phyloP scores from a whole-genome alignment of 371 early-diverging fungal genomes.

The Mortierella sp. region DNA sequence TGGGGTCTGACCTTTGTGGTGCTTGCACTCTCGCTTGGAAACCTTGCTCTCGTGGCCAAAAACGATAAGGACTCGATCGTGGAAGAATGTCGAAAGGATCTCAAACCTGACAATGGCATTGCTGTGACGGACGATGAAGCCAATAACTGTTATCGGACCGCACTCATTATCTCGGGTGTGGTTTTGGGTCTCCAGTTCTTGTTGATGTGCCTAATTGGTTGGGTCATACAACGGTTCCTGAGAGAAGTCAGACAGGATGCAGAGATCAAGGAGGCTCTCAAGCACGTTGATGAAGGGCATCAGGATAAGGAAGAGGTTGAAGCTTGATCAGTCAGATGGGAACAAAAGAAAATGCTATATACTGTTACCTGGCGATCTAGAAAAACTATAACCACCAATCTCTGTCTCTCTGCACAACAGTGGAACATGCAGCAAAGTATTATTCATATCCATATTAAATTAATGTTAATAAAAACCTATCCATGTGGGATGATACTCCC shows the following conservation, averaged over 20 bases:
- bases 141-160: slow-evolving; percentile 23
- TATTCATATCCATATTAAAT: too few species aligned
- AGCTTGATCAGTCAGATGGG: not conserved
- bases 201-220: slow-evolving; percentile 41
- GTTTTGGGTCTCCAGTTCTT: slow-evolving; percentile 43
- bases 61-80: slow-evolving; percentile 25
- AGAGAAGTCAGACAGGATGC: slow-evolving; percentile 43
- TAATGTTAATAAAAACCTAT: too few species aligned
- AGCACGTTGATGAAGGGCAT: slow-evolving; percentile 38
- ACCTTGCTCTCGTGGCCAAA: slow-evolving; percentile 16
- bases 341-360: too few species aligned
- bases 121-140: slow-evolving; percentile 15
- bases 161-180: slow-evolving; percentile 38
- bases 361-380: not conserved
- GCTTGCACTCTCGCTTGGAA: slow-evolving; percentile 38
- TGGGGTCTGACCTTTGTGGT: slow-evolving; percentile 39
- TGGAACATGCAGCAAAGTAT: too few species aligned
- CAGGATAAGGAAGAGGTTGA: not conserved
- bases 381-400: too few species aligned
- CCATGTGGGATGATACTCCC: too few species aligned
- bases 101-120: slow-evolving; percentile 9
- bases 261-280: slow-evolving; percentile 27
- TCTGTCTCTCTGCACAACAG: too few species aligned
- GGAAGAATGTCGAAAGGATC: slow-evolving; percentile 15
- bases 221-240: slow-evolving; percentile 45